A percentile compares a stretch with the other conserved stretches of the same genome.
phyloP scores from a whole-genome alignment of 2,329 filamentous ascomycete genomes.

The Amauroascus niger region DNA sequence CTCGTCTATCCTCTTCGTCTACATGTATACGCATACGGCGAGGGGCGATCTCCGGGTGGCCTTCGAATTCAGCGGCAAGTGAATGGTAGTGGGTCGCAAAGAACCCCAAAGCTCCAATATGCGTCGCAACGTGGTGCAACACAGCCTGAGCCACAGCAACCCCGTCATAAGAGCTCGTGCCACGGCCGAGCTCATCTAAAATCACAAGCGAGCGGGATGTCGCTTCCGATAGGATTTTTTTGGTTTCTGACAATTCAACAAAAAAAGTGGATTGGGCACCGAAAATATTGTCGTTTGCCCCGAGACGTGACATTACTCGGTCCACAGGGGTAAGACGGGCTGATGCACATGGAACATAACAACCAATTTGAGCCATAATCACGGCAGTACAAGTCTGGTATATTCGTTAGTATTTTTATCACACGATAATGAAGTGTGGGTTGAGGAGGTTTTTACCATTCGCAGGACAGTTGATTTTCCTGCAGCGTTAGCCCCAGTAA shows the following conservation, averaged over 20 bases:
- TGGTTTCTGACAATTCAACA: slow-evolving; percentile 91
- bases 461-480: slow-evolving; percentile 93
- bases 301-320: slow-evolving; percentile 95
- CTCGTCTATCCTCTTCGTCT: slow-evolving; percentile 68
- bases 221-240: slow-evolving; percentile 92
- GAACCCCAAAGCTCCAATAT: slow-evolving; percentile 89
- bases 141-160: slow-evolving; percentile 95
- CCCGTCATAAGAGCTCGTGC: slow-evolving; percentile 90
- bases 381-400: slow-evolving; percentile 79
- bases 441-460: slow-evolving; percentile 54
- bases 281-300: slow-evolving; percentile 98
- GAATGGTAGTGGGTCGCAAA: slow-evolving; percentile 98
- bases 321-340: slow-evolving; percentile 84
- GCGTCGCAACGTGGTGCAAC: slow-evolving; percentile 86
- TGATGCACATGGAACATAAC: slow-evolving; percentile 73
- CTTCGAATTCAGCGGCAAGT: slow-evolving; percentile 78
- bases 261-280: slow-evolving; percentile 97
- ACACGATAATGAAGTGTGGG: not conserved
- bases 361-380: slow-evolving; percentile 95
- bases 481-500: slow-evolving; percentile 93
- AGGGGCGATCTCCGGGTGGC: slow-evolving; percentile 76
- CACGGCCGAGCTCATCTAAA: slow-evolving; percentile 88
- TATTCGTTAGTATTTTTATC: not conserved
- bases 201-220: slow-evolving; percentile 92
- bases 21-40: slow-evolving; percentile 93